Base-by-base conservation (phyloP, 2,329 filamentous ascomycete genomes). In the Pyricularia grisea region DNA sequence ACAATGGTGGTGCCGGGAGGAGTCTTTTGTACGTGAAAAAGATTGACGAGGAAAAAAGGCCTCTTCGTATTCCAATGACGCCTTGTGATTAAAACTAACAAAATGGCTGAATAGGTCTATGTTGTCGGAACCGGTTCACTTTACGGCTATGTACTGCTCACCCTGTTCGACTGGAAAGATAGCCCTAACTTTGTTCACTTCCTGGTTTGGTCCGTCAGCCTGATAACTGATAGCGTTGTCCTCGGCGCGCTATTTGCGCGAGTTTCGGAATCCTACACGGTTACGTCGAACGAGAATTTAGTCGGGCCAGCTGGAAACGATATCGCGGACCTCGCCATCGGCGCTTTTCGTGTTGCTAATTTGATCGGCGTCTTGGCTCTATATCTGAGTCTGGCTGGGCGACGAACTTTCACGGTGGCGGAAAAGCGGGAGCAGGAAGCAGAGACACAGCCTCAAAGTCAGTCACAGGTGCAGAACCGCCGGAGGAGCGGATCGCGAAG, bases 91-190 rank as follows among this genome's bases (percentile, higher is more conserved):
- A 50, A 42, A 50, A 50, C 42, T 50, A 50, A 50, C 42, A 50
- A n/a, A 50, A n/a, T 27, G 30, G 23, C 31, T 36, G 17, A 9
- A 28, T 36, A 97, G 93, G 90, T 97, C 76, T 97, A 96, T 78
- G 83, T 96, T 72, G 87, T 92, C 69, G 92, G 90, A 68, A 90
- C 92, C 64, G 91, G 93, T 73, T 97, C 97, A 82, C 88, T 95
- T 72, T 95, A 96, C 81, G 85, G 92, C 67, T 89, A 97, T 73
- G 86, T 97, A 73, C 85, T 96, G 73, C 90, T 97, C 75, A 93
- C 93, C 33, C 86, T 98, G 69, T 84, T 97, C 74, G 94, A 97
- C 78, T 91, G 91, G 76, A 88, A 87, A 71, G 89, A 92, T 42
- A 64, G 69, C 27, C 95, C 95, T 0, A 94, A 90, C 67, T 82